Evolutionary conservation across 1,139 yeast genomes (phyloP), one percentile per base, ranked within the genome.

Genomic region (Entelexis sorbosivorans): DNA sequence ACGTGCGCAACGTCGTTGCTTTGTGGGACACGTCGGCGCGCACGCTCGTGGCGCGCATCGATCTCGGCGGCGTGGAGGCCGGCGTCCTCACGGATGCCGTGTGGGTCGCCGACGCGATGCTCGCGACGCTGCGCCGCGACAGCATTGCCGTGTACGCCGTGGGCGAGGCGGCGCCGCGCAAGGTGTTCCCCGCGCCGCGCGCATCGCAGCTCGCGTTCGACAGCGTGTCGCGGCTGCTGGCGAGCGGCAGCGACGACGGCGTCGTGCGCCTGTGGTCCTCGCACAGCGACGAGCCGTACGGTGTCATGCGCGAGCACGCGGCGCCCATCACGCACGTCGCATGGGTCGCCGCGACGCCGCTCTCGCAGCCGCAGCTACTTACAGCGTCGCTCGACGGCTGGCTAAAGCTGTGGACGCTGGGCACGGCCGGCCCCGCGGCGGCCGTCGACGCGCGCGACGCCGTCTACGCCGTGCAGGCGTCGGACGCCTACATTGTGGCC

Each of bases 221-320:
- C 59, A 58, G 64, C 2, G 63, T 65, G 2, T 69, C 76, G 5
- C 78, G 76, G 57, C 64, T 81, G 39, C 70, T 88, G 44, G 80
- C 87, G 1, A 78, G 89, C 1, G 80, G 85, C 14, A 80, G 93
- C 1, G 95, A 85, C 63, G 96, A 88, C 63, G 75, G 77, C 52
- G 69, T 76, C 0, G 72, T 87, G 11, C 76, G 86, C 59, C 70
- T 87, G 16, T 88, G 95, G 95, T 65, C 66, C 35, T 69, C 70
- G 9, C 60, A 64, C 24, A 61, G 66, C 4, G 59, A 61, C 4
- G 53, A 58, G 5, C 60, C 70, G 0, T 56, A 64, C 3, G 52
- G 59, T 31, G 58, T 61, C 3, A 57, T 67, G 14, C 45, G 53
- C 5, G 67, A 66, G 1, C 68, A 65, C 51, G 48, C 56, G 2